These are phyloP conservation scores for Rhizoclosmatium globosum DNA, from an alignment of 192 early-diverging fungal genomes.

Conservation along the genomic window DNA sequence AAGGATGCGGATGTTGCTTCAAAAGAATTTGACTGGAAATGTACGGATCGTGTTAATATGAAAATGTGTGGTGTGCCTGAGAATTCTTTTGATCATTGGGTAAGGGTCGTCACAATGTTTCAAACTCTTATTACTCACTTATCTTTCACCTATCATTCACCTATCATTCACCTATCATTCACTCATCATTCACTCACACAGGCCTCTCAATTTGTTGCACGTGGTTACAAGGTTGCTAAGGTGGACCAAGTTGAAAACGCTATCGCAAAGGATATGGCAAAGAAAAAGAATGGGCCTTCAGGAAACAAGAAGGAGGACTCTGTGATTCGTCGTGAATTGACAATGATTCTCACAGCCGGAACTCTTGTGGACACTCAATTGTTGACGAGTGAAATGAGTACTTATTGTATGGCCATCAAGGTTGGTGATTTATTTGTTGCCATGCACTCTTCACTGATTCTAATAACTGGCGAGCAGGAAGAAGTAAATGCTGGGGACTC, in stretches of 20 bases:
- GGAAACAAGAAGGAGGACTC: conserved; percentile 61
- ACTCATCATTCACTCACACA: conserved; percentile 6
- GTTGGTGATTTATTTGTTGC: conserved; percentile 48
- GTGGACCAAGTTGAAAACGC: conserved; percentile 98
- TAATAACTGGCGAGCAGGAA: conserved; percentile 1
- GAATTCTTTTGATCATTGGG: conserved; percentile 91
- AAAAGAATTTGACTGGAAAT: conserved; percentile 93
- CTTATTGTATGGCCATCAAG: conserved; percentile 96
- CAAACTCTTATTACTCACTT: background rate
- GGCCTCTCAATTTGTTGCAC: conserved; percentile 92
- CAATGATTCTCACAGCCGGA: conserved; percentile 86
- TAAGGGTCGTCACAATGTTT: conserved; percentile 9
- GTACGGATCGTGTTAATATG: conserved; percentile 98
- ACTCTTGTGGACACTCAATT: conserved; percentile 90
- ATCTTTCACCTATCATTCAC: background rate
- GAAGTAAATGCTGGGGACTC: conserved; percentile 23
- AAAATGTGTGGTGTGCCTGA: conserved; percentile 99
- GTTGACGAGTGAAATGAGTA: conserved; percentile 88
- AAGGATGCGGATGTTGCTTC: conserved; percentile 98
- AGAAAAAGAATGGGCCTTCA: conserved; percentile 30
- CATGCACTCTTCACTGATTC: background rate
- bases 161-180: background rate
- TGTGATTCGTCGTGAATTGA: conserved; percentile 86
- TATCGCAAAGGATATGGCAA: conserved; percentile 89
- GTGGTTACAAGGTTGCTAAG: conserved; percentile 94